A percentile compares a stretch with the other conserved stretches of the same genome.
Conservation (phyloP, 2,329 filamentous ascomycete species). For the Colletotrichum kahawae region DNA sequence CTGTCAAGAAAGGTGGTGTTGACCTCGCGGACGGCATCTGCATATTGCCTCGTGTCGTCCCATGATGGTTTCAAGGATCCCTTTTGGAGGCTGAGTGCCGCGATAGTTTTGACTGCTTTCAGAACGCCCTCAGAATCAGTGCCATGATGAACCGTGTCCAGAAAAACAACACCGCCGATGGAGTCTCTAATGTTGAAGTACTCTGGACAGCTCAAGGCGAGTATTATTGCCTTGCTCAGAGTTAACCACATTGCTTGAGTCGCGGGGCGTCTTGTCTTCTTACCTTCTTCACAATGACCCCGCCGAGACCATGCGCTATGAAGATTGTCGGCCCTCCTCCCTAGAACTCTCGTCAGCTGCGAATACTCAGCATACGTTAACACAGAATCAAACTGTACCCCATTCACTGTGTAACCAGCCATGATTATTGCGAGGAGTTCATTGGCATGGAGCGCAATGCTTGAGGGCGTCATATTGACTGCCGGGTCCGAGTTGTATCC, state of each 20-base stretch:
- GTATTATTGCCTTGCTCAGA: neutral
- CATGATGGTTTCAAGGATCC: neutral
- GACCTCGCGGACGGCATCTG: conserved; percentile 23
- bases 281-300: conserved; percentile 29
- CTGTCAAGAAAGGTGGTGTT: conserved; percentile 13
- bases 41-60: conserved; percentile 26
- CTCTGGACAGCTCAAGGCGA: neutral
- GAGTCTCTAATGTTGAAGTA: conserved; percentile 18
- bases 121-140: conserved; percentile 25
- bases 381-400: neutral
- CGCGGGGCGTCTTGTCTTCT: neutral
- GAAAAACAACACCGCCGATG: conserved; percentile 23
- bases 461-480: conserved; percentile 27
- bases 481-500: conserved; percentile 27
- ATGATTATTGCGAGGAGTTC: conserved; percentile 23
- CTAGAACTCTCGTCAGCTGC: neutral
- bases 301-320: conserved; percentile 29
- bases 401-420: neutral
- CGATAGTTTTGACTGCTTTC: conserved; percentile 22
- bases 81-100: neutral
- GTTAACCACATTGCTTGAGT: neutral
- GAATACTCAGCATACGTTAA: no score
- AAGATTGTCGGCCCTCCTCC: conserved; percentile 25
- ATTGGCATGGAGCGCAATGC: conserved; percentile 27
- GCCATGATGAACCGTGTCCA: conserved; percentile 27